phyloP scores from a whole-genome alignment of 108 stramenopile species.

The Conticribra guillardii region DNA sequence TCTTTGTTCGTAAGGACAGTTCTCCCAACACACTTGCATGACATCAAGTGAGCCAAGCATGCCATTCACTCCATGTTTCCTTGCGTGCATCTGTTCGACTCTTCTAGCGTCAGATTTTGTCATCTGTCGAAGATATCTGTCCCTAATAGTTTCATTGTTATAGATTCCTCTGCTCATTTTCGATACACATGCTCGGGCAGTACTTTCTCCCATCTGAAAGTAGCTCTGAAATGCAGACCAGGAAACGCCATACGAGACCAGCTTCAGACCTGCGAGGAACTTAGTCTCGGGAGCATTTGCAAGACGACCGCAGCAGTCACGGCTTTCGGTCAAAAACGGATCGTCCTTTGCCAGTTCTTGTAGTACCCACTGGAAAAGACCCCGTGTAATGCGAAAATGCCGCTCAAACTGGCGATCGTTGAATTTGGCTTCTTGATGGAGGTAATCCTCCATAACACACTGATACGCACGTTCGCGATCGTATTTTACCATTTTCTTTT shows the following conservation, averaged over 20 bases:
- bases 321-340: not conserved
- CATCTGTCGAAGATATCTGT: not conserved
- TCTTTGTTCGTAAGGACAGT: too few species aligned
- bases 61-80: conserved; percentile 5
- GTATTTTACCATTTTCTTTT: too few species aligned
- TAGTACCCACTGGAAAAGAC: too few species aligned
- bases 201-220: too few species aligned
- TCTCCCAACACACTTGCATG: too few species aligned
- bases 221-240: conserved; percentile 7
- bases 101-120: not conserved
- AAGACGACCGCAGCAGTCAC: not conserved
- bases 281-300: conserved; percentile 1
- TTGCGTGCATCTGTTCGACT: not conserved
- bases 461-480: too few species aligned
- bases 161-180: not conserved
- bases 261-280: too few species aligned
- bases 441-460: too few species aligned
- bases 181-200: conserved; percentile 6
- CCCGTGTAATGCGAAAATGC: conserved; percentile 3
- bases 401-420: conserved; percentile 13
- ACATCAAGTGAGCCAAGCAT: not conserved
- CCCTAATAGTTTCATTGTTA: too few species aligned
- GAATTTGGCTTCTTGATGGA: too few species aligned
- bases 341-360: not conserved
- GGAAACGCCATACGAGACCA: conserved; percentile 11